Evolutionary conservation across 2,329 filamentous ascomycete genomes (phyloP), one percentile per base, ranked within the genome.

Genomic region (Colletotrichum lindemuthianum): DNA sequence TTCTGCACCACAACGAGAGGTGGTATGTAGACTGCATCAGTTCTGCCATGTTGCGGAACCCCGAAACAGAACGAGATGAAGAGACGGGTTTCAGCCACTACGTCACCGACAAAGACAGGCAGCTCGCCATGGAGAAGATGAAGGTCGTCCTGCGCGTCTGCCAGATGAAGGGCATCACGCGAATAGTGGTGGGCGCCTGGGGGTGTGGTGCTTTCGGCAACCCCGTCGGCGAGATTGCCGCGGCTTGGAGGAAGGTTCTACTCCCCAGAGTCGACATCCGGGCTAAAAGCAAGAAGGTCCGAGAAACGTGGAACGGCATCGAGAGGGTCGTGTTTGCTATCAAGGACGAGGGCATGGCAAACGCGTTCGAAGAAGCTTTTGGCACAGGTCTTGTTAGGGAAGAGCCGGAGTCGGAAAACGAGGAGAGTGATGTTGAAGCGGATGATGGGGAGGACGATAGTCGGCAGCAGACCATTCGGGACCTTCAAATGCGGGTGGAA

Each of bases 181-280:
- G 76, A 59, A 69, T 90, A 0, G 84, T 90, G 0, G 76, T 90
- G 0, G 88, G 88, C 0, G 87, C 88, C 0, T 90, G 87, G 86
- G 88, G 88, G 0, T 89, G 87, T 65, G 88, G 88, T 3, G 86
- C 86, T 0, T 87, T 88, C 61, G 86, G 86, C 0, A 90, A 90
- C 66, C 88, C 88, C 0, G 81, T 88, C 0, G 75, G 75, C 2
- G 86, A 90, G 72, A 76, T 90, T 36, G 87, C 87, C 12, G 74
- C 77, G 15, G 80, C 83, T 1, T 90, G 88, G 75, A 70, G 72
- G 11, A 76, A 75, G 41, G 73, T 75, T 1, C 59, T 77, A 2
- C 34, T 69, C n/a, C 69, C 65, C 0, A 70, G 40, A 34, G 64
- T 66, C 6, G 68, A 65, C 2, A 52, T 47, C 2, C 60, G 69